Evolutionary conservation across 2,329 filamentous ascomycete species (phyloP).

Genomic region (Xylariales sp.): DNA sequence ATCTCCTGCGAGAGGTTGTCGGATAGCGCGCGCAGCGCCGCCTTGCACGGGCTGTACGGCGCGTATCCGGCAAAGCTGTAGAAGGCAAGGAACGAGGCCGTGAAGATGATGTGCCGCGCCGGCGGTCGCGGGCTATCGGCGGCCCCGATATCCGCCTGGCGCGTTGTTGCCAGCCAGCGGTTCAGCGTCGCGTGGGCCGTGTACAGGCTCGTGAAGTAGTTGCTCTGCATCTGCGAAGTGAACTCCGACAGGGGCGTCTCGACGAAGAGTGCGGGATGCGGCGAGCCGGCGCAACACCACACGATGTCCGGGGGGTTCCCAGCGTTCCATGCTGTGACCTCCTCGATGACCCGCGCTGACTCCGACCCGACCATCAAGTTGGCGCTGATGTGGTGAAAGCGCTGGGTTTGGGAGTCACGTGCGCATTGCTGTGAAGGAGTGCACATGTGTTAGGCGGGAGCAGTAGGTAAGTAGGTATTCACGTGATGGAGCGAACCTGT

Average conservation of each 20-base stretch:
- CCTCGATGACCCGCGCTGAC: slow-evolving; percentile 66
- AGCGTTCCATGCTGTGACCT: slow-evolving; percentile 72
- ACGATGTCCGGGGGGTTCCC: slow-evolving; percentile 69
- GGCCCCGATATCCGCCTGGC: not conserved
- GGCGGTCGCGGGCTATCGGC: not conserved
- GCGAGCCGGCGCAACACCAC: slow-evolving; percentile 74
- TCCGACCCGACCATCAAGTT: slow-evolving; percentile 70
- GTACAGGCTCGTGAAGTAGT: slow-evolving; percentile 55
- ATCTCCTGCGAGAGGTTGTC: slow-evolving; percentile 73
- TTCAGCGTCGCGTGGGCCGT: slow-evolving; percentile 53
- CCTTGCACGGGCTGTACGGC: slow-evolving; percentile 74
- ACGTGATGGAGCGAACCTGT: slow-evolving; percentile 51
- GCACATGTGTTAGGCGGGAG: slow-evolving; percentile 55
- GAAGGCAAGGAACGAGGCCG: slow-evolving; percentile 70
- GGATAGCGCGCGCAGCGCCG: slow-evolving; percentile 72
- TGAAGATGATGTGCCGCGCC: slow-evolving; percentile 74
- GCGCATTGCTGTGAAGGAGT: too few species aligned
- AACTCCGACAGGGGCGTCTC: slow-evolving; percentile 52
- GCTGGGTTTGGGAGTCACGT: slow-evolving; percentile 59
- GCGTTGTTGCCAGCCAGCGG: slow-evolving; percentile 43
- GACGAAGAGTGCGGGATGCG: slow-evolving; percentile 60
- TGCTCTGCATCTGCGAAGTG: slow-evolving; percentile 52
- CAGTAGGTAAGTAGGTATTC: too few species aligned
- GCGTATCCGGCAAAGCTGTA: slow-evolving; percentile 72
- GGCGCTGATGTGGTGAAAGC: slow-evolving; percentile 73